A percentile compares a stretch with the other conserved stretches of the same genome.
These are phyloP conservation scores for Irpex sp. DNA, from an alignment of 1,284 basidiomycete species.

Conservation along the genomic window DNA sequence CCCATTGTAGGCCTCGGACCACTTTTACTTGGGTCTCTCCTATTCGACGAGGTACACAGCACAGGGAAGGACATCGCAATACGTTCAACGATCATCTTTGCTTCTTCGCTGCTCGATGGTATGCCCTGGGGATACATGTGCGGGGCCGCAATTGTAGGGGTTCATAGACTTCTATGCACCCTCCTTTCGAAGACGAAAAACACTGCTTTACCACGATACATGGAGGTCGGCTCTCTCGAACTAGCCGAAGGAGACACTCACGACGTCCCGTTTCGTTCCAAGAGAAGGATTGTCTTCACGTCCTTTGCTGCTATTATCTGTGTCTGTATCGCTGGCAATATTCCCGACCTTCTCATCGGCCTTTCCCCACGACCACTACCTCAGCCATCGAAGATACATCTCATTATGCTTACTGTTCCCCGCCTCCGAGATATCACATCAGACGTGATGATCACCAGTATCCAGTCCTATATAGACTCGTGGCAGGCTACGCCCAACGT, in stretches of 20 bases:
- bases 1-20: conserved; percentile 10
- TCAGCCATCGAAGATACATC: conserved; percentile 3
- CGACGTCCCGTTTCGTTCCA: neutral
- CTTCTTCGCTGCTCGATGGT: conserved; percentile 1
- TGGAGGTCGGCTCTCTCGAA: neutral
- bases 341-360: neutral
- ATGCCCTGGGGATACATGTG: conserved; percentile 9
- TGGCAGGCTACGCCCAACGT: neutral
- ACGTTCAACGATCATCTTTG: neutral
- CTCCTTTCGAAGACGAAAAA: neutral
- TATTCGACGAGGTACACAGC: conserved; percentile 1
- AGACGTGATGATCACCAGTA: conserved; percentile 12
- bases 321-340: neutral
- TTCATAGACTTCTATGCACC: neutral
- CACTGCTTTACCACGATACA: neutral
- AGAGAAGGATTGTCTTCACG: neutral
- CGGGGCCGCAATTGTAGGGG: conserved; percentile 4
- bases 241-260: neutral
- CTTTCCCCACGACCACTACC: neutral
- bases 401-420: conserved; percentile 13
- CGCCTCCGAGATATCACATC: conserved; percentile 2
- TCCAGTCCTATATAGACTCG: conserved; percentile 7
- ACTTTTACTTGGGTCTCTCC: conserved; percentile 4
- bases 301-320: neutral
- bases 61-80: neutral